A percentile compares a stretch with the other conserved stretches of the same genome.
phyloP scores from a whole-genome alignment of 2,329 filamentous ascomycete species.

The Epichloe aotearoae region DNA sequence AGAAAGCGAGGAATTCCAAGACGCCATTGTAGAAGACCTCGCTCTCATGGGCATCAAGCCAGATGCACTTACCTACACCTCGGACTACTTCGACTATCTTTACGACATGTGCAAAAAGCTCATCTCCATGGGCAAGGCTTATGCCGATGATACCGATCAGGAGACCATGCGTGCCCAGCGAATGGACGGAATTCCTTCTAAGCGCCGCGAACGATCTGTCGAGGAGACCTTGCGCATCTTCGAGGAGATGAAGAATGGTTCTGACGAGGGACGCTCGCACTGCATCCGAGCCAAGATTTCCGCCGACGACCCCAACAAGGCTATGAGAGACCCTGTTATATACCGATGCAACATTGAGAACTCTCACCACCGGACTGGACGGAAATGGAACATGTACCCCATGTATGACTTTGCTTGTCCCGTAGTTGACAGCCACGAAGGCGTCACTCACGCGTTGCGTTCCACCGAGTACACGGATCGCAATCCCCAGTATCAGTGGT shows the following conservation, averaged over 20 bases:
- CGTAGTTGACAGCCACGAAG: constrained; percentile 67
- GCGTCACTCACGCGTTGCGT: constrained; percentile 69
- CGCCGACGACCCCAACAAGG: constrained; percentile 84
- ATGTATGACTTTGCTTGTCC: constrained; percentile 82
- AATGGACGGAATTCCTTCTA: constrained; percentile 70
- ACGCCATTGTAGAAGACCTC: constrained; percentile 85
- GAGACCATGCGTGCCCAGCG: constrained; percentile 79
- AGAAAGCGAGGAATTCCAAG: constrained; percentile 93
- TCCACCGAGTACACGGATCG: constrained; percentile 82
- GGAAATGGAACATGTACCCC: constrained; percentile 73
- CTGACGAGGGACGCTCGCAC: constrained; percentile 65
- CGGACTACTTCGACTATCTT: constrained; percentile 87
- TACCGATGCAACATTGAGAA: constrained; percentile 71
- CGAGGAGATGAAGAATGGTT: constrained; percentile 84
- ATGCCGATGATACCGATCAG: constrained; percentile 87
- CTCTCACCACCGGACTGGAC: constrained; percentile 64
- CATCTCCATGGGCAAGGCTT: constrained; percentile 78
- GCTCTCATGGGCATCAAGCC: constrained; percentile 84
- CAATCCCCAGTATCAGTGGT: constrained; percentile 80
- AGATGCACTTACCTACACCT: constrained; percentile 77
- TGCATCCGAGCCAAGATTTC: constrained; percentile 94
- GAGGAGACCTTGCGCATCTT: constrained; percentile 82
- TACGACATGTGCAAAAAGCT: constrained; percentile 76
- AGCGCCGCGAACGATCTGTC: constrained; percentile 60
- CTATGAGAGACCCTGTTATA: constrained; percentile 91